Conservation (phyloP, 2,329 filamentous ascomycete species). For the Dactylellina leptospora region DNA sequence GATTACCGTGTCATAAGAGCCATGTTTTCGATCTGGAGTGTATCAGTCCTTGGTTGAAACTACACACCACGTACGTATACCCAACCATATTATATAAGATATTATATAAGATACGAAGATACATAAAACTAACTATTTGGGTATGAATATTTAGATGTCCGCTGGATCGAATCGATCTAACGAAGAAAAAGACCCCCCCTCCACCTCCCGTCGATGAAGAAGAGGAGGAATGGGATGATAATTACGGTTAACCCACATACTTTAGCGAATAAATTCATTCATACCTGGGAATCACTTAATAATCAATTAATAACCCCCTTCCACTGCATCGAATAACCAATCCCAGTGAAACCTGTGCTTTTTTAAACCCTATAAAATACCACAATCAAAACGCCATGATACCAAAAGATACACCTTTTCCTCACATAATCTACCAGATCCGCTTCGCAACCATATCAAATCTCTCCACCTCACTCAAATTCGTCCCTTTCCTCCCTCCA, state of each 20-base stretch:
- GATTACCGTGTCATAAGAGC: slow-evolving; percentile 55
- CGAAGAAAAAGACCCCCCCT: slow-evolving; percentile 54
- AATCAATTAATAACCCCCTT: too few relatives aligned
- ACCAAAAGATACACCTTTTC: too few relatives aligned
- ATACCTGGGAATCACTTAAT: too few relatives aligned
- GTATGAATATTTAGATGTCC: slow-evolving; percentile 52
- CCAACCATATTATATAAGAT: neutral
- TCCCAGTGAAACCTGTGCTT: neutral
- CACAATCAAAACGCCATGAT: too few relatives aligned
- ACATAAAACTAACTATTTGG: neutral
- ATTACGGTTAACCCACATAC: slow-evolving; percentile 57
- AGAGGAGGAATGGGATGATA: slow-evolving; percentile 55
- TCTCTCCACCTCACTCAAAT: slow-evolving; percentile 67
- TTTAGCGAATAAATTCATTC: too few relatives aligned
- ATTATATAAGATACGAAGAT: neutral
- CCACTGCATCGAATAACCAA: neutral
- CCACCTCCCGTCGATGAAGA: slow-evolving; percentile 50
- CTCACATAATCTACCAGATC: slow-evolving; percentile 83
- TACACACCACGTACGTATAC: slow-evolving; percentile 54
- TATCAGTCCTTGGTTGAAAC: slow-evolving; percentile 56
- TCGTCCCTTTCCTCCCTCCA: slow-evolving; percentile 69
- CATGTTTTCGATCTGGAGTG: slow-evolving; percentile 56
- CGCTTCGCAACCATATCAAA: slow-evolving; percentile 97
- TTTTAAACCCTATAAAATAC: too few relatives aligned
- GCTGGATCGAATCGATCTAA: slow-evolving; percentile 55